phyloP scores from a whole-genome alignment of 805 yeast genomes.

The Naumovozyma dairenensis region DNA sequence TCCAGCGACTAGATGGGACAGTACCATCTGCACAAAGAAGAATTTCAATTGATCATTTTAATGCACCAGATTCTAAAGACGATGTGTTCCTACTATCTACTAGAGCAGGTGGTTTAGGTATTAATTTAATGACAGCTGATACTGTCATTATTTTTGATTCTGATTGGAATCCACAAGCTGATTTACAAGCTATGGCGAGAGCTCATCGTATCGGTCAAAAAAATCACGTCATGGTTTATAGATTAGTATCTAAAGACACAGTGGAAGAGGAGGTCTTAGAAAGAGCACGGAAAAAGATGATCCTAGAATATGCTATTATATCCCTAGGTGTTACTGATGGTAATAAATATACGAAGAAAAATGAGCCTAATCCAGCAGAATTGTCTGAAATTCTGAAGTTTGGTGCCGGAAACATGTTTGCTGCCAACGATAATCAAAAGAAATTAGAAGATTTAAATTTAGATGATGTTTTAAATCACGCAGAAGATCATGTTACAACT shows the following conservation, averaged over 20 bases:
- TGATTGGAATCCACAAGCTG: constrained; percentile 99
- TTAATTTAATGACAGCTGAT: constrained; percentile 97
- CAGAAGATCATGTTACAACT: constrained; percentile 93
- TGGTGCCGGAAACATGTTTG: constrained; percentile 98
- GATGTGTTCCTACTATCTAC: constrained; percentile 85
- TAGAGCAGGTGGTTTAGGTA: constrained; percentile 98
- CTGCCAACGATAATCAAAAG: constrained; percentile 88
- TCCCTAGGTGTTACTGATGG: constrained; percentile 89
- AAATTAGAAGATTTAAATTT: constrained; percentile 89
- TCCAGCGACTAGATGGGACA: constrained; percentile 94
- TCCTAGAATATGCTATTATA: constrained; percentile 93
- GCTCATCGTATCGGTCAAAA: constrained; percentile 99
- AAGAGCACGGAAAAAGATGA: constrained; percentile 96
- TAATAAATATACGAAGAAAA: constrained; percentile 37
- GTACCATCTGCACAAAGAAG: constrained; percentile 89
- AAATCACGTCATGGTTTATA: constrained; percentile 92
- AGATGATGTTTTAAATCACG: constrained; percentile 92
- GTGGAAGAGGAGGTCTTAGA: constrained; percentile 96
- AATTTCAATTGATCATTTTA: constrained; percentile 91
- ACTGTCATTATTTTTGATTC: constrained; percentile 96
- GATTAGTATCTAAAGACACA: constrained; percentile 96
- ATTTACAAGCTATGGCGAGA: constrained; percentile 98
- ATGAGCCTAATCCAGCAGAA: constrained; percentile 77
- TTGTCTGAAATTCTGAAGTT: constrained; percentile 88
- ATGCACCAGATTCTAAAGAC: constrained; percentile 86